Evolutionary conservation across 352 stramenopile species (phyloP), one percentile per base, ranked within the genome.

Genomic region (Pythium diclinum): DNA sequence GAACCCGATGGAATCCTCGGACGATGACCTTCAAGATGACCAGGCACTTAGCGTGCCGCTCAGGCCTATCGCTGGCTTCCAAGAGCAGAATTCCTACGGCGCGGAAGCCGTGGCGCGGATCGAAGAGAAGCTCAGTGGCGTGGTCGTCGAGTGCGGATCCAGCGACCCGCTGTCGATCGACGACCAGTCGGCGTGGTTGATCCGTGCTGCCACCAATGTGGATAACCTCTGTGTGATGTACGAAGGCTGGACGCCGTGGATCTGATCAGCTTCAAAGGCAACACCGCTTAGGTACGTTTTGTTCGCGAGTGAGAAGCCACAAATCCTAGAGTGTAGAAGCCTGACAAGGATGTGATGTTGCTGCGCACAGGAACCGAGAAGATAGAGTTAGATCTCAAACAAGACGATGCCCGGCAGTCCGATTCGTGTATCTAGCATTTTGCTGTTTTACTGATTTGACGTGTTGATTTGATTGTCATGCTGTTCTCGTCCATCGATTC

Each of bases 201-300:
- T 95, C 47, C 71, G 83, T 16, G 77, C 92, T 44, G 83, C 87
- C 9, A 92, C 85, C 0, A 91, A 82, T 34, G 75, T 75, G 0
- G 85, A 95, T 72, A 95, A 95, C 59, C 69, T 95, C 5, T 92
- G 83, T 44, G 76, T 91, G 55, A 95, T 95, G 87, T 95, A 95
- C 63, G 87, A 95, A 79, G 87, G 87, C 21, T 95, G 87, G 87
- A 95, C 85, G 3, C 85, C 87, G 19, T 95, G 87, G 87, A 95
- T 95, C 59, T 95, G 83, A 60, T 34, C 42, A n/a, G 13, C n/a
- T 2, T 16, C 44, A 19, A 16, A 14, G 17, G 11, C 44, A 14
- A 30, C 44, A 14, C 8, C 14, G 44, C 2, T 28, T 17, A 51
- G 44, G n/a, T 30, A 30, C 44, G 44, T 23, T 51, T 23, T 49